phyloP scores from a whole-genome alignment of 2,329 filamentous ascomycete genomes.

The Venturiaceae sp. region DNA sequence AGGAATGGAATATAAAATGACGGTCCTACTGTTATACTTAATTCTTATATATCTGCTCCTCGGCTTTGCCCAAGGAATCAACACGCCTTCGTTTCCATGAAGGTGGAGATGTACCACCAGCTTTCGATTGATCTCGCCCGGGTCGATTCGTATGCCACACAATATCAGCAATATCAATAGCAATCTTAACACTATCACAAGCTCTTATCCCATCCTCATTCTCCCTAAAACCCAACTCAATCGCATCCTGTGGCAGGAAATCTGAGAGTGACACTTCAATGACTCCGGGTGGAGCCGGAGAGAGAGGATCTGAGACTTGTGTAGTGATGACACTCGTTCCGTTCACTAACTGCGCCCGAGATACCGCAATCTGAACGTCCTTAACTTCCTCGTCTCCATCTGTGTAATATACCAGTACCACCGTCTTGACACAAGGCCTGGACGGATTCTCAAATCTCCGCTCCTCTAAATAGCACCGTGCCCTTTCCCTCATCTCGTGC shows the following conservation, averaged over 20 bases:
- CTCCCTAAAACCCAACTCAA: not conserved
- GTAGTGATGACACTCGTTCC: not conserved
- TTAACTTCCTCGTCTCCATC: not conserved
- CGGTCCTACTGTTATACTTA: too few relatives aligned
- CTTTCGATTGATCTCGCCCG: not conserved
- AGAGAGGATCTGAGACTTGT: not conserved
- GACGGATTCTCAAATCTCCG: not conserved
- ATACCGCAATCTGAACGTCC: not conserved
- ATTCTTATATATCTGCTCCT: too few relatives aligned
- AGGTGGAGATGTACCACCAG: not conserved
- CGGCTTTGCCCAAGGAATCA: too few relatives aligned
- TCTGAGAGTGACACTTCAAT: not conserved
- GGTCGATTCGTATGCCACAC: not conserved
- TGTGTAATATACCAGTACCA: not conserved
- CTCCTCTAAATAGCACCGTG: not conserved
- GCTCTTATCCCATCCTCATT: not conserved
- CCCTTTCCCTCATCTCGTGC: not conserved
- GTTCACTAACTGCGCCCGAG: not conserved
- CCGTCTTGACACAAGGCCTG: not conserved
- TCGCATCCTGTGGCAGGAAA: not conserved
- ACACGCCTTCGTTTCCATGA: not conserved
- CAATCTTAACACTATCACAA: not conserved
- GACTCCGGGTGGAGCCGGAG: not conserved
- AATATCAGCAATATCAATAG: not conserved
- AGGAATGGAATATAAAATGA: too few relatives aligned